Evolutionary conservation across 2,329 filamentous ascomycete genomes (phyloP), one percentile per base, ranked within the genome.

Genomic region (Aspergillus tubingensis): DNA sequence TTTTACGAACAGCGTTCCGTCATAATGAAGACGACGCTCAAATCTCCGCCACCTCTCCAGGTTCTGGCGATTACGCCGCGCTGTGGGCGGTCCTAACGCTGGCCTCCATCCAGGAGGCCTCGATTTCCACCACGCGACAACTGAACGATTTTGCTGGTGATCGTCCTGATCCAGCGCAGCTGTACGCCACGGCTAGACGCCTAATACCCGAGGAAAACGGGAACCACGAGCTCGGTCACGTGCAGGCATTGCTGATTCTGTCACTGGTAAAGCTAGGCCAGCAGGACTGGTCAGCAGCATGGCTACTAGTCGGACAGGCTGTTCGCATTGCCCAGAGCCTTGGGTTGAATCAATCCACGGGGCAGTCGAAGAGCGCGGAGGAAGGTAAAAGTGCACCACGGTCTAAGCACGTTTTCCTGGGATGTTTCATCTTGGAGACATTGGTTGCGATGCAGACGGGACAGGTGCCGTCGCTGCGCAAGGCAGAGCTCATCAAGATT

Each of bases 301-400:
- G 89, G 82, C 70, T 89, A 3, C 73, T 89, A 1, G 79, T 90
- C 19, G 88, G 88, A 0, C 80, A 84, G 61, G 88, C 88, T n/a
- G 83, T 86, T 32, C 82, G 86, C 3, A 77, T 85, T 43, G 65
- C 70, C 11, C 71, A 70, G 32, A 65, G 61, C 23, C 50, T 73
- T 19, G 69, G 67, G 7, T 54, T 74, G 17, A 62, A 70, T 58
- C 64, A 62, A 30, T 83, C 21, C 71, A 87, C 13, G 17, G 78
- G 32, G 32, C 32, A 36, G 32, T 36, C 82, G 8, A 76, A 86
- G 3, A 39, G 55, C 19, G 15, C 55, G 0, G 65, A 65, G 15
- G 64, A 65, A 32, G 58, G 57, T 75, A 80, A n/a, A 84, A 56
- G 62, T 36, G 41, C 60, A 7, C 67, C 70, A 54, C 70, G 68